Base-by-base conservation (phyloP, 257 asterid species). In the Solanum bulbocastanum region DNA sequence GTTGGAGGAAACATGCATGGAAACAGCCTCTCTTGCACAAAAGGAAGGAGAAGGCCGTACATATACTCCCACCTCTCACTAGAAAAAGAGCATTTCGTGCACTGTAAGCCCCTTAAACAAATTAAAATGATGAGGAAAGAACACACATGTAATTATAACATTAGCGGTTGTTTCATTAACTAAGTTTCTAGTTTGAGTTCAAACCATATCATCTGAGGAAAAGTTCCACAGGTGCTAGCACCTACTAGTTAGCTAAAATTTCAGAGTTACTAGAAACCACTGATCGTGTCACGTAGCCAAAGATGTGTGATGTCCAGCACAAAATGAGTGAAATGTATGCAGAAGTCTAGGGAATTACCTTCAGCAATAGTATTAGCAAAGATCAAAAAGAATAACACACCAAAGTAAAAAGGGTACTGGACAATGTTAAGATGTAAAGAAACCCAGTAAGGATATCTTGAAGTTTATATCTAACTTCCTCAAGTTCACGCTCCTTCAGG, bases 371-470 rank as follows among this genome's bases (percentile, higher is more conserved):
- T 66, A 62, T 42, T 82, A 82, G 85, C 20, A 87, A 73, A 88
- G n/a, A 86, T 46, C 36, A 5, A 69, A 75, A 87, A 76, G 27
- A 66, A 84, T 30, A 35, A 74, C 8, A 32, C 58, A 36, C 71
- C 27, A 37, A 22, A 46, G 23, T 78, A 85, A 88, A 71, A 82
- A 84, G 25, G 76, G 82, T 76, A 90, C 87, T 87, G 36, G 69
- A 88, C n/a, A 82, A 90, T 23, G 30, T 18, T 81, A 69, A 86
- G 89, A 23, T 40, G 87, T 37, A 65, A n/a, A 88, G 76, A 90
- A 75, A 39, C n/a, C 58, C 87, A 40, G 74, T 42, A 88, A 97
- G 99, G 99, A 97, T 97, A 97, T 97, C 91, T 90, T 93, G 96
- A 92, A 97, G 97, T 83, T 93, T 90, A 30, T 78, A 87, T 94